Base-by-base conservation (phyloP, 2,329 filamentous ascomycete species). In the Pestalotiopsis sp. region DNA sequence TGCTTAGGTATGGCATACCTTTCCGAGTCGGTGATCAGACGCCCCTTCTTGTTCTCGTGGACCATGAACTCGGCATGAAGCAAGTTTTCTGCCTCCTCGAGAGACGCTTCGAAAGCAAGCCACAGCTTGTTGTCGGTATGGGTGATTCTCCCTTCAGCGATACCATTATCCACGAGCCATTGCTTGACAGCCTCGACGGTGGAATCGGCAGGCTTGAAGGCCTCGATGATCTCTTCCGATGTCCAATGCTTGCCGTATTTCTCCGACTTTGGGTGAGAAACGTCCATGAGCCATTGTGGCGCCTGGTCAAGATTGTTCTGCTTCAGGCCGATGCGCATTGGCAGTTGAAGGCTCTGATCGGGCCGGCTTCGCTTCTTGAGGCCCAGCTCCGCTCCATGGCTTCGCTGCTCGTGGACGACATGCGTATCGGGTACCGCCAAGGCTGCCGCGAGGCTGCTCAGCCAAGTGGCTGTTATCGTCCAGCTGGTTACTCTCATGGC, bases 321-420 rank as follows among this genome's bases (percentile, higher is more conserved):
- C 62, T 71, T 76, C 65, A 79, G 65, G 3, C 77, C 77, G 63
- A 79, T 76, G 3, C 78, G 73, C 72, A 79, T 74, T 5, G 78
- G 78, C 24, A 79, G 66, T 20, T 55, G 40, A 20, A 64, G 40
- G 4, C 14, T 10, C 10, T 24, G 11, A 22, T 64, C 38, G 6
- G 61, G 61, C 39, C 40, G 38, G 38, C 39, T 38, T 26, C 61
- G 39, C 38, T 64, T 64, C 22, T 11, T 22, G 9, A 64, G 40
- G 5, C 24, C 40, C 11, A 20, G 13, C 20, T 35, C 20, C 38
- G 24, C 24, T 10, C 30, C 20, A 11, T 13, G 17, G 38, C 20
- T 26, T 11, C 61, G 38, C 22, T 55, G 61, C 61, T 64, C 61
- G 22, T 64, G 61, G 20, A 64, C 22, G 22, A 64, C 61, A 44